Conservation (phyloP, 345 rosid genomes). For the Gossypium raimondii region DNA sequence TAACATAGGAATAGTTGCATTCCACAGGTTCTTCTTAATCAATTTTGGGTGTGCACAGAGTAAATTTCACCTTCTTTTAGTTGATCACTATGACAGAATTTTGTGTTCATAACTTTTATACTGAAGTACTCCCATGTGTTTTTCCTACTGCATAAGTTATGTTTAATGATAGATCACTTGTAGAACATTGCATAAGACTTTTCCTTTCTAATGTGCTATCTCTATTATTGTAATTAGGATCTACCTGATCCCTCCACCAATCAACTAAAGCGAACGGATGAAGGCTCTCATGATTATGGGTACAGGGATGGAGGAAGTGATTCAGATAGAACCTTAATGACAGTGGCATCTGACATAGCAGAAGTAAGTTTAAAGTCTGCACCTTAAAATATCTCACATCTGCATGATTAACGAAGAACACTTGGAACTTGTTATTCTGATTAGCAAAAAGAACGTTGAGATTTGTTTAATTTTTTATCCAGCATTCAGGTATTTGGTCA, state of each 20-base stretch:
- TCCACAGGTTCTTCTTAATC: neutral
- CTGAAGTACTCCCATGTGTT: neutral
- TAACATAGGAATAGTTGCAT: neutral
- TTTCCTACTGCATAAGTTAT: neutral
- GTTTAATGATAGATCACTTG: neutral
- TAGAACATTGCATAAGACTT: neutral
- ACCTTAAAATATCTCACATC: constrained; percentile 1
- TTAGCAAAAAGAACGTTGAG: neutral
- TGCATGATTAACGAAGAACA: neutral
- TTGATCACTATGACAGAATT: neutral
- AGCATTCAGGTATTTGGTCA: constrained; percentile 84
- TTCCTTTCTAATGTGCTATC: constrained; percentile 3
- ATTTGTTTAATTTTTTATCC: constrained; percentile 25
- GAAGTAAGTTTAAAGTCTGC: constrained; percentile 48
- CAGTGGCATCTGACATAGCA: constrained; percentile 36
- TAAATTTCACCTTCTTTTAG: neutral
- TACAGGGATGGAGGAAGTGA: constrained; percentile 40
- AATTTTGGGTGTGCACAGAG: neutral
- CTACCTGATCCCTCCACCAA: constrained; percentile 29
- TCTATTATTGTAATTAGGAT: constrained; percentile 31
- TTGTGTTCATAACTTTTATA: neutral
- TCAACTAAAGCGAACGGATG: constrained; percentile 30
- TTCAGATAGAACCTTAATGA: constrained; percentile 41
- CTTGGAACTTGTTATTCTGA: neutral
- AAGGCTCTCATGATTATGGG: constrained; percentile 38